Evolutionary conservation across 345 rosid genomes (phyloP), one percentile per base, ranked within the genome.

Genomic region (Schrenkiella parvula): DNA sequence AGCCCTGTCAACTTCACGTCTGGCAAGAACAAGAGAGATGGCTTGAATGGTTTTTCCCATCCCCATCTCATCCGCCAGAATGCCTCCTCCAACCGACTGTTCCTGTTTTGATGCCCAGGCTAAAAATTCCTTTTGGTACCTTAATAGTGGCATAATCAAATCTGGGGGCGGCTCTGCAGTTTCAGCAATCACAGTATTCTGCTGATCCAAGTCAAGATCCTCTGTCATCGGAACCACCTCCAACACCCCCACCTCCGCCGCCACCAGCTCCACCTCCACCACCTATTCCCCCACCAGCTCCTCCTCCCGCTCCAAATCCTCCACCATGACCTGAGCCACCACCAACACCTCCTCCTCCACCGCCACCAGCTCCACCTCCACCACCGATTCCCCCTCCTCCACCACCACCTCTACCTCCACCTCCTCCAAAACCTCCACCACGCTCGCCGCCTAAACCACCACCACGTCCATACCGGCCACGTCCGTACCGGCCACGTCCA

Each of bases 51-150:
- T 91, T 87, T 95, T 95, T 29, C 99, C 99, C 99, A 95, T 95
- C 64, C 99, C 99, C 99, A 95, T 95, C 81, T 95, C 99, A 81
- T 95, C 99, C 7, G 99, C 99, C 18, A 95, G 96, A 74, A 95
- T 91, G 51, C 99, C 99, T 25, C 97, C 99, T 67, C 69, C 80
- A 62, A 78, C 74, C 19, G 96, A 82, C 1, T 83, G 85, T 85
- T 95, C 99, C 81, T 95, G 99, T 52, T 87, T 89, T 52, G 79
- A 50, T 58, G 93, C 95, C 99, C 99, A 95, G 19, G 97, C 91
- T 74, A 95, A 61, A 93, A 95, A 95, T 68, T 95, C 97, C 68
- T 88, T 95, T 56, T 95, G 99, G 80, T 91, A 95, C 70, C 96
- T 88, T 75, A 95, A 80, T 52, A 95, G 73, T 32, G 95, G 90